Base-by-base conservation (phyloP, 1,284 basidiomycete genomes). In the Ganoderma sp. region DNA sequence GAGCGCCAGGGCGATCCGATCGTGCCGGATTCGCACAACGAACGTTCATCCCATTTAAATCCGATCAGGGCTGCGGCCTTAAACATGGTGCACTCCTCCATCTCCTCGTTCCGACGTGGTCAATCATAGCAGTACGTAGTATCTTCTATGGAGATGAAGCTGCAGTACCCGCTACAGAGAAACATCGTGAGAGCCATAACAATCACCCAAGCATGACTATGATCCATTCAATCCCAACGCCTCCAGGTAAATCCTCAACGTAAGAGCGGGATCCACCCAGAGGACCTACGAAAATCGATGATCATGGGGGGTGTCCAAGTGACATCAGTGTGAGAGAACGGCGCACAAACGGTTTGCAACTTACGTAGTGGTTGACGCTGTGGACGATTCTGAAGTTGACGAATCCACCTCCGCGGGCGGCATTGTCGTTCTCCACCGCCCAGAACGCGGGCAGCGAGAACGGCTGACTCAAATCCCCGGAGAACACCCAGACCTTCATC, bases 351-450 rank as follows among this genome's bases (percentile, higher is more conserved):
- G 22, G n/a, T n/a, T 14, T 37, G 9, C 12, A 14, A 19, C 73
- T 71, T 57, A 73, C 79, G 64, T 80, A 80, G 71, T 81, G 80
- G 67, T 81, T 81, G 1, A 65, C 69, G 2, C 73, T 76, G 0
- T 58, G 45, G 10, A 79, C 62, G 12, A 76, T 48, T 66, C 74
- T 75, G 66, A 74, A 74, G 9, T 71, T 71, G 45, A 80, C 66
- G 32, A 72, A 63, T 1, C 75, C 75, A 17, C 78, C 78, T 5
- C 74, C 72, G 8, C 61, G 56, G 3, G 43, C 67, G 19, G 73
- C 69, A 57, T 74, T 71, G 17, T 76, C 76, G 45, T 74, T 69
- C 67, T 80, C 65, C 19, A 79, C 57, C 15, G 63, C 67, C 78
- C 79, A 81, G 14, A 74, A 66, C n/a, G 73, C 73, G 4, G 67